Evolutionary conservation across 2,329 filamentous ascomycete species (phyloP).

Genomic region (Nothophoma quercina): DNA sequence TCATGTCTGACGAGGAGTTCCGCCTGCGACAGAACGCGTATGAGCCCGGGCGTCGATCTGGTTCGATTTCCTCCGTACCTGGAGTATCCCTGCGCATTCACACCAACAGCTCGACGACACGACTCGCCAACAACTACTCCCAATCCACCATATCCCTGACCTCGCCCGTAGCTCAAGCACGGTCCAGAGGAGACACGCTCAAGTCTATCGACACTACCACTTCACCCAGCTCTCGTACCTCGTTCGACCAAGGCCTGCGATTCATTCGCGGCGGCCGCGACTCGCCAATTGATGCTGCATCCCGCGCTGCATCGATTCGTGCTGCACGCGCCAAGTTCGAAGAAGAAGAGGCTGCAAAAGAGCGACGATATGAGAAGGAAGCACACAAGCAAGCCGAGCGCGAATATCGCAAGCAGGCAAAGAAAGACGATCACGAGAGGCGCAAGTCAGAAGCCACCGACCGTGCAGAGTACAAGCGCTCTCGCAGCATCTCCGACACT

Average conservation of each 20-base stretch:
- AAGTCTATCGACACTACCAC: constrained; percentile 57
- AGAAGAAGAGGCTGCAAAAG: constrained; percentile 66
- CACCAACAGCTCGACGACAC: constrained; percentile 53
- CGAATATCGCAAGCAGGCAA: constrained; percentile 54
- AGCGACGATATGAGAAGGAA: constrained; percentile 62
- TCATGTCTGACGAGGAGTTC: constrained; percentile 58
- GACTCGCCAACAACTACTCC: constrained; percentile 57
- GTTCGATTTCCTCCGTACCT: constrained; percentile 54
- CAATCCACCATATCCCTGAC: constrained; percentile 60
- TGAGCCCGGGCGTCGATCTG: constrained; percentile 52
- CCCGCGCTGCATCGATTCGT: constrained; percentile 63
- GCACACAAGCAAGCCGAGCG: constrained; percentile 56
- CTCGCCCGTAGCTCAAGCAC: constrained; percentile 50
- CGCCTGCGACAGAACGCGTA: constrained; percentile 48
- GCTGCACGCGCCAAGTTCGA: constrained; percentile 65
- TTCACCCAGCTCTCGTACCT: constrained; percentile 62
- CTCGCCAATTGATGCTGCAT: constrained; percentile 58
- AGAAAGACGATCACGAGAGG: constrained; percentile 51
- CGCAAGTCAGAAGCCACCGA: constrained; percentile 51
- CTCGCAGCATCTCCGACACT: constrained; percentile 41
- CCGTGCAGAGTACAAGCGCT: constrained; percentile 36
- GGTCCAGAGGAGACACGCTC: constrained; percentile 59
- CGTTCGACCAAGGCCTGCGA: constrained; percentile 64
- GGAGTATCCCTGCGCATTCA: constrained; percentile 49
- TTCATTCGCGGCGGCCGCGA: constrained; percentile 59